Evolutionary conservation across 2,329 filamentous ascomycete genomes (phyloP).

Genomic region (Ceratocystis cubensis): DNA sequence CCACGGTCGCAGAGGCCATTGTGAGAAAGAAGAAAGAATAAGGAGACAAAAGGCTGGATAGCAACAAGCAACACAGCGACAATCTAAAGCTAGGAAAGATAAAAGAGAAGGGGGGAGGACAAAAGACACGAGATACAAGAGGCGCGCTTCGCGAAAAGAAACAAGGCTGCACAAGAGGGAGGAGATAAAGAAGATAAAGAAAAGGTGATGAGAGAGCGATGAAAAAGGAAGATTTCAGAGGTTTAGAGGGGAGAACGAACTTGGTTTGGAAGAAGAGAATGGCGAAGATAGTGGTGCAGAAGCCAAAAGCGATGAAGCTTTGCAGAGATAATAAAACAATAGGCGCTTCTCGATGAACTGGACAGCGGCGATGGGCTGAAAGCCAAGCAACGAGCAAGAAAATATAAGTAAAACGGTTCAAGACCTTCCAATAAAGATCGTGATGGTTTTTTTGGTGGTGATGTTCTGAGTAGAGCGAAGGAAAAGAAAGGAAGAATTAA

Average conservation of each 20-base stretch:
- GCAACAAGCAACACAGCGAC: constrained; percentile 4
- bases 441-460: constrained; percentile 5
- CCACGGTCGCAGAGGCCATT: neutral
- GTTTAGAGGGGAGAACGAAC: constrained; percentile 19
- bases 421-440: neutral
- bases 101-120: constrained; percentile 20
- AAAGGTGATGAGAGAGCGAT: constrained; percentile 9
- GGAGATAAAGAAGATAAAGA: constrained; percentile 5
- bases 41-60: neutral
- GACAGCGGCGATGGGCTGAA: neutral
- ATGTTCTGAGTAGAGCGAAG: neutral
- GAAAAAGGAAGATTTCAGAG: constrained; percentile 10
- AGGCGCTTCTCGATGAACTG: neutral
- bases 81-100: constrained; percentile 16
- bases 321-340: neutral
- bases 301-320: neutral
- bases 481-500: neutral
- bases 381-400: constrained; percentile 8
- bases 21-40: constrained; percentile 12
- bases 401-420: neutral
- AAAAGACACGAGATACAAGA: constrained; percentile 13
- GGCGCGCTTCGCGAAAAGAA: neutral
- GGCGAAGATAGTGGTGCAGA: constrained; percentile 1
- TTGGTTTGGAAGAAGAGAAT: constrained; percentile 13
- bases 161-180: constrained; percentile 14